Evolutionary conservation across 2,329 filamentous ascomycete genomes (phyloP).

Genomic region (Nannizziopsis arthrosporioides): DNA sequence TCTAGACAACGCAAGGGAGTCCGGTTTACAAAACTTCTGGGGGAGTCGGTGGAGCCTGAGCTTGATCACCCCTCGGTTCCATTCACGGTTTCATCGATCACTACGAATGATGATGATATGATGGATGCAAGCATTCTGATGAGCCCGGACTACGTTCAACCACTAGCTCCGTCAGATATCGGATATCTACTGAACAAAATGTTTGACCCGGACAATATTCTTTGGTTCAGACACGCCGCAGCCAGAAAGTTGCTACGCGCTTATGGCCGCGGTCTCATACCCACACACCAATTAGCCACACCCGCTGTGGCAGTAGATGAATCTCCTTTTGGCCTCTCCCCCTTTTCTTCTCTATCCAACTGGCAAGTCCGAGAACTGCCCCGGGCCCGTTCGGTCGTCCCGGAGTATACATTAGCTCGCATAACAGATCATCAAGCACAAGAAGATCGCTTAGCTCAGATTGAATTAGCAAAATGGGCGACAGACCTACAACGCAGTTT

Average conservation of each 20-base stretch:
- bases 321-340: conserved; percentile 23
- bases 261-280: conserved; percentile 34
- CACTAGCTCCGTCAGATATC: conserved; percentile 66
- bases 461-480: conserved; percentile 73
- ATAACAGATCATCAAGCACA: conserved; percentile 48
- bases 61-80: conserved; percentile 20
- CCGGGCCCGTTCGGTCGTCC: conserved; percentile 20
- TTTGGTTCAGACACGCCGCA: conserved; percentile 70
- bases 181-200: conserved; percentile 55
- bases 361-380: conserved; percentile 21
- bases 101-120: conserved; percentile 59
- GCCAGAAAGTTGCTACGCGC: conserved; percentile 71
- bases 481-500: conserved; percentile 66
- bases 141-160: conserved; percentile 80
- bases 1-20: conserved; percentile 25
- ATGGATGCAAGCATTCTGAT: conserved; percentile 93
- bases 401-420: conserved; percentile 50
- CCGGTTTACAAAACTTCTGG: conserved; percentile 51
- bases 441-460: conserved; percentile 51
- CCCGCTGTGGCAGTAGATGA: conserved; percentile 19
- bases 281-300: conserved; percentile 9
- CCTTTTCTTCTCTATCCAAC: conserved; percentile 16
- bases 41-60: conserved; percentile 16
- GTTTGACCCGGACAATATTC: conserved; percentile 65
- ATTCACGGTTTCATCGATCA: conserved; percentile 67